phyloP scores from a whole-genome alignment of 139 green algal genomes.

The Axilococcus clingmanii region DNA sequence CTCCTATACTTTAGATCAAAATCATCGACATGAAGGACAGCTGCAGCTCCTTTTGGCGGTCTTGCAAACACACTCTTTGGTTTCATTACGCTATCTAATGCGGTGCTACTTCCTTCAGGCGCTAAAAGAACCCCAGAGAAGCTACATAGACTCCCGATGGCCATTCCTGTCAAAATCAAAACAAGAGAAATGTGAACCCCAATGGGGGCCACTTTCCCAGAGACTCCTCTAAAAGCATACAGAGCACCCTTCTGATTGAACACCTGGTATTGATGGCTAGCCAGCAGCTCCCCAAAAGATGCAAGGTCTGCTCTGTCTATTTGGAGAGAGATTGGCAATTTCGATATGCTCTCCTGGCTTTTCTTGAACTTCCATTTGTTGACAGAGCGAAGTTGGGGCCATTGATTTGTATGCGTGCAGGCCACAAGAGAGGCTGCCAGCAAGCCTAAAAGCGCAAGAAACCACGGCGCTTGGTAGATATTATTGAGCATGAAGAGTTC shows the following conservation, averaged over 20 bases:
- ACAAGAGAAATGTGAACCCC: conserved; percentile 90
- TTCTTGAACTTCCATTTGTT: conserved; percentile 60
- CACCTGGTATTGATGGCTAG: conserved; percentile 69
- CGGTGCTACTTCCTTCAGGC: conserved; percentile 34
- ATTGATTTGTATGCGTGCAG: conserved; percentile 89
- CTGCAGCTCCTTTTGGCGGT: conserved; percentile 21
- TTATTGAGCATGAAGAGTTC: conserved; percentile 67
- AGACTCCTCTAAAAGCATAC: conserved; percentile 96
- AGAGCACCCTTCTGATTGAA: conserved; percentile 71
- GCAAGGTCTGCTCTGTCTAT: conserved; percentile 53
- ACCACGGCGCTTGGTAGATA: conserved; percentile 82
- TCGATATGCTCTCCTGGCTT: conserved; percentile 20
- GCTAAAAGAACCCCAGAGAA: conserved; percentile 70
- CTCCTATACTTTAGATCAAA: conserved; percentile 92
- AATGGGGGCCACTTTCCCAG: conserved; percentile 86
- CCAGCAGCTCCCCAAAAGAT: conserved; percentile 56
- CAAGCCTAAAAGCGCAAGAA: conserved; percentile 68
- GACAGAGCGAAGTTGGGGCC: conserved; percentile 68
- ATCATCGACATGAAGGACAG: conserved; percentile 69
- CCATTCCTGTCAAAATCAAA: conserved; percentile 68
- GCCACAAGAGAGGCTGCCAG: conserved; percentile 79
- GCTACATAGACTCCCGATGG: conserved; percentile 70
- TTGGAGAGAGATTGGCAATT: conserved; percentile 32
- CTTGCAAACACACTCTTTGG: conserved; percentile 16
- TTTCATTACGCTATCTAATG: conserved; percentile 21